These are phyloP conservation scores for Diplogelasinospora grovesii DNA, from an alignment of 495 filamentous ascomycete genomes.

Conservation along the genomic window DNA sequence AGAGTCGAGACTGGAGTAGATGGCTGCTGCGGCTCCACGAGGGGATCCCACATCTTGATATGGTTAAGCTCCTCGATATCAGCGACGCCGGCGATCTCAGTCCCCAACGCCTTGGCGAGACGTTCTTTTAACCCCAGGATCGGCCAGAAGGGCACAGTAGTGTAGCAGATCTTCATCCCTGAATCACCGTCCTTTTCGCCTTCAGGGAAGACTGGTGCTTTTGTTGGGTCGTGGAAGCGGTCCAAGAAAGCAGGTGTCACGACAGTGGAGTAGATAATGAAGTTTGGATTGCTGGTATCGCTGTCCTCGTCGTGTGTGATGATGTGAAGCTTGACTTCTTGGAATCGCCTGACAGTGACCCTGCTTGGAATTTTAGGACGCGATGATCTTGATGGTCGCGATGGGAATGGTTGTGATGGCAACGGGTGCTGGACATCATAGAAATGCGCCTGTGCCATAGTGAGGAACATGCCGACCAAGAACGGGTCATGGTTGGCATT, in stretches of 20 bases:
- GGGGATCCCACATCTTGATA: constrained; percentile 31
- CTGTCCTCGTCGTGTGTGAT: constrained; percentile 33
- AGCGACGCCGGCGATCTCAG: constrained; percentile 30
- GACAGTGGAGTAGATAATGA: constrained; percentile 37
- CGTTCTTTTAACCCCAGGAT: constrained; percentile 43
- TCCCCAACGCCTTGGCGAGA: constrained; percentile 37
- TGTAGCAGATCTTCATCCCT: constrained; percentile 28
- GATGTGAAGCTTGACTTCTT: constrained; percentile 34
- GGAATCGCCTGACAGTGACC: no score
- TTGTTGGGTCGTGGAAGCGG: constrained; percentile 32
- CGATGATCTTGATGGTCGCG: no score
- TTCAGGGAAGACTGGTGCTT: constrained; percentile 13
- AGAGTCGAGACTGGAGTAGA: constrained; percentile 1
- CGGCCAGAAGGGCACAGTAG: constrained; percentile 38
- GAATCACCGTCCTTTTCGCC: constrained; percentile 2
- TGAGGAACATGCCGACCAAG: constrained; percentile 33
- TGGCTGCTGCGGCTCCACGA: constrained; percentile 11
- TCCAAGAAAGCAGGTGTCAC: constrained; percentile 32
- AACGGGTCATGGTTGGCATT: constrained; percentile 37
- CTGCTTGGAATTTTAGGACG: no score
- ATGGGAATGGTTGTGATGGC: no score
- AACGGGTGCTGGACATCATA: no score
- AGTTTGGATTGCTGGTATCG: constrained; percentile 22
- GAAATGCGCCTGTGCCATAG: constrained; percentile 41
- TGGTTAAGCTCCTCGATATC: constrained; percentile 18